These are phyloP conservation scores for Ceratocystiopsis minuta DNA, from an alignment of 2,329 filamentous ascomycete species.

Conservation along the genomic window DNA sequence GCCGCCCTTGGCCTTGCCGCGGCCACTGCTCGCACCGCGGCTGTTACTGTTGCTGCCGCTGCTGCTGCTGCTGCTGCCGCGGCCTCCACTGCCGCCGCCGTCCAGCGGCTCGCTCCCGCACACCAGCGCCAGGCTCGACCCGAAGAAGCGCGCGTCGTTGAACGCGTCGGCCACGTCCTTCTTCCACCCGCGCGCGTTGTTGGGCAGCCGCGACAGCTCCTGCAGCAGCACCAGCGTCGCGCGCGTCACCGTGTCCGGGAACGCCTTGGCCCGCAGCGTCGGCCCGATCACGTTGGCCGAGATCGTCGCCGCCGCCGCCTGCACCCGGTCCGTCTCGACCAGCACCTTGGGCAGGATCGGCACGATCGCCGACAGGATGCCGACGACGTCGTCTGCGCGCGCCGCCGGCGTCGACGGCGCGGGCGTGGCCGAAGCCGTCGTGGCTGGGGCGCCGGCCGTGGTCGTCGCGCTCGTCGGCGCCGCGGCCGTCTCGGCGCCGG, in stretches of 20 bases:
- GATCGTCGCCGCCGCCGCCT: constrained; percentile 60
- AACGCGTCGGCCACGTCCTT: constrained; percentile 86
- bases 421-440: constrained; percentile 5
- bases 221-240: constrained; percentile 56
- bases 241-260: constrained; percentile 66
- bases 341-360: constrained; percentile 69
- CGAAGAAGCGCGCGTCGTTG: constrained; percentile 75
- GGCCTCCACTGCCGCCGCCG: background rate
- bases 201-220: constrained; percentile 58
- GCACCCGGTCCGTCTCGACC: constrained; percentile 68
- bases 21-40: too few relatives aligned
- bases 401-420: constrained; percentile 16
- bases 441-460: constrained; percentile 5
- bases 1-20: constrained; percentile 21
- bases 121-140: constrained; percentile 46
- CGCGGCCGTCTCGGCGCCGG: constrained; percentile 11
- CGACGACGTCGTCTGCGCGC: constrained; percentile 57
- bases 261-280: constrained; percentile 64
- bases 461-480: constrained; percentile 18
- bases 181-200: constrained; percentile 77
- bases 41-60: background rate
- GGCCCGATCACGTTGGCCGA: constrained; percentile 71
- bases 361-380: constrained; percentile 61
- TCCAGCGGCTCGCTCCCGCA: constrained; percentile 27
- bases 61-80: too few relatives aligned